These are phyloP conservation scores for Magnolia sinica DNA, from an alignment of 164 flowering plant species.

Conservation along the genomic window DNA sequence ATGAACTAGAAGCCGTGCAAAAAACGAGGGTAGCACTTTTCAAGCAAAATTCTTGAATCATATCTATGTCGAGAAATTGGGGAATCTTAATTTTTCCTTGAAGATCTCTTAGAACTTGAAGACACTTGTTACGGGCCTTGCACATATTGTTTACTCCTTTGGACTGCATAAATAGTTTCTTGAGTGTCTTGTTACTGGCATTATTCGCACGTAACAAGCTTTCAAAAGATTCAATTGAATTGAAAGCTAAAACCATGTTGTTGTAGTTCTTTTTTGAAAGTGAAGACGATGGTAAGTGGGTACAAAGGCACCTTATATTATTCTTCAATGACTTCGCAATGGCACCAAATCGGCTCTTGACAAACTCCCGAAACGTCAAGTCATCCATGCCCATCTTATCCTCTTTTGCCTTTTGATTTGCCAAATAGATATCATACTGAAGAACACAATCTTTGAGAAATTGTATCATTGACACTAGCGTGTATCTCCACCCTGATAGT, in stretches of 20 bases:
- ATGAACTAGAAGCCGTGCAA: slow-evolving; percentile 47
- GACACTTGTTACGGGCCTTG: slow-evolving; percentile 15
- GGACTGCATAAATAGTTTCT: slow-evolving; percentile 29
- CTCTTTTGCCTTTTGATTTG: slow-evolving; percentile 25
- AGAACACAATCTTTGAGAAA: slow-evolving; percentile 46
- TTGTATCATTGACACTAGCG: slow-evolving; percentile 36
- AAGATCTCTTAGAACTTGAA: slow-evolving; percentile 29
- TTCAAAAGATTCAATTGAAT: slow-evolving; percentile 33
- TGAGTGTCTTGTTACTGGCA: slow-evolving; percentile 32
- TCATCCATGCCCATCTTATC: not conserved
- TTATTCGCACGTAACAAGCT: slow-evolving; percentile 18
- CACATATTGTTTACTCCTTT: slow-evolving; percentile 7
- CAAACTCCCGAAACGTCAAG: slow-evolving; percentile 1
- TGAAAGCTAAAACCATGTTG: slow-evolving; percentile 19
- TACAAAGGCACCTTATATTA: slow-evolving; percentile 37
- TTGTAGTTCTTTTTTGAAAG: slow-evolving; percentile 24
- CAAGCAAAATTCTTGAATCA: slow-evolving; percentile 23
- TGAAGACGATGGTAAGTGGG: slow-evolving; percentile 37
- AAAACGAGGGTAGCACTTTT: slow-evolving; percentile 29
- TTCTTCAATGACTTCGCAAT: slow-evolving; percentile 14
- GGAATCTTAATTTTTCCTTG: slow-evolving; percentile 28
- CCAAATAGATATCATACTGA: slow-evolving; percentile 32
- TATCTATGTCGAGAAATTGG: not conserved
- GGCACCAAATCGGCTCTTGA: not conserved
- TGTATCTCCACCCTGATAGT: slow-evolving; percentile 44